These are phyloP conservation scores for Epichloe glyceriae DNA, from an alignment of 2,329 filamentous ascomycete species.

Conservation along the genomic window DNA sequence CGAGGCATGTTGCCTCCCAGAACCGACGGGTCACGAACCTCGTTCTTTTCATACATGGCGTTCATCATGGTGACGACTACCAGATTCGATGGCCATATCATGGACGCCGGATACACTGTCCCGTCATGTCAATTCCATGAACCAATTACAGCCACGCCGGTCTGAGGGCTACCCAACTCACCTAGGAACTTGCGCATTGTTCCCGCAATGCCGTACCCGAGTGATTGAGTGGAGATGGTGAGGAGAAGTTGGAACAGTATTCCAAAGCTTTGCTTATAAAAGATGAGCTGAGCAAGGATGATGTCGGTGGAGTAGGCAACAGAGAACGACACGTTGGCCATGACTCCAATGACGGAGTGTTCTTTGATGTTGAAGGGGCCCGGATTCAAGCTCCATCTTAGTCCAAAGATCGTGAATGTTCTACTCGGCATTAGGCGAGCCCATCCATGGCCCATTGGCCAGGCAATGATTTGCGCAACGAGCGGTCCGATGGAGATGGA, in stretches of 20 bases:
- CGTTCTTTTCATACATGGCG: conserved; percentile 54
- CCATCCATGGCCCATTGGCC: conserved; percentile 50
- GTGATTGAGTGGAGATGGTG: conserved; percentile 54
- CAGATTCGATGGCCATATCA: conserved; percentile 62
- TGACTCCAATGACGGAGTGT: conserved; percentile 54
- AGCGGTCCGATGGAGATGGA: conserved; percentile 48
- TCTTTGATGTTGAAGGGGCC: conserved; percentile 61
- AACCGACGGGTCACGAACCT: conserved; percentile 34
- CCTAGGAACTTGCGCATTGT: conserved; percentile 52
- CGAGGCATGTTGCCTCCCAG: conserved; percentile 53
- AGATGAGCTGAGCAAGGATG: conserved; percentile 55
- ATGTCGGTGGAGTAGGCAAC: conserved; percentile 64
- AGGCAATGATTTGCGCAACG: conserved; percentile 51
- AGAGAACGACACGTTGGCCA: conserved; percentile 59
- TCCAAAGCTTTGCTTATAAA: conserved; percentile 59
- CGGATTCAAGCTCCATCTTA: conserved; percentile 47
- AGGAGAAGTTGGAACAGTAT: conserved; percentile 53
- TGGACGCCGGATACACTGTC: conserved; percentile 50
- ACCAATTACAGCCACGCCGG: not conserved
- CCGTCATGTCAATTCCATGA: not conserved
- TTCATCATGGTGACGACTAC: conserved; percentile 56
- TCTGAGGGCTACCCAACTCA: conserved; percentile 15
- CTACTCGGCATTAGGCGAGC: conserved; percentile 38
- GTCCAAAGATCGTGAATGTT: conserved; percentile 38
- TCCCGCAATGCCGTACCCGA: conserved; percentile 57